phyloP scores from a whole-genome alignment of 345 rosid species.

The Abelmoschus esculentus region DNA sequence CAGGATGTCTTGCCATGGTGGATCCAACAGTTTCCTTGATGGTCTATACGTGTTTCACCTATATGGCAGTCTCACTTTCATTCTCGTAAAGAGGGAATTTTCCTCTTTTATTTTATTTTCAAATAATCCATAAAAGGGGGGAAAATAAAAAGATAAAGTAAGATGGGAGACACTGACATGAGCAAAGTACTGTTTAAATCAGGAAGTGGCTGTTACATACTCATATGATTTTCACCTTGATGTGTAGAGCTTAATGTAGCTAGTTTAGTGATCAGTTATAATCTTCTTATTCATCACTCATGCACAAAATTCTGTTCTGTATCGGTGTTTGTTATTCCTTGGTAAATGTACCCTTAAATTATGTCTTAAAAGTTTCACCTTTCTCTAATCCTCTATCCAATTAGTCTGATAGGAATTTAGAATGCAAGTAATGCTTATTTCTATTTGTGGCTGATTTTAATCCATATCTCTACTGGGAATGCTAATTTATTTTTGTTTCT shows the following conservation, averaged over 20 bases:
- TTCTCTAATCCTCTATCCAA: background rate
- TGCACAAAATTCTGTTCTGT: background rate
- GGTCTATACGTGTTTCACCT: background rate
- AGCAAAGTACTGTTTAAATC: background rate
- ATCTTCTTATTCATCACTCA: constrained; percentile 1
- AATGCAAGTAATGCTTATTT: background rate
- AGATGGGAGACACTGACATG: background rate
- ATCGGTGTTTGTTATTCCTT: background rate
- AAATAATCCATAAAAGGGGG: background rate
- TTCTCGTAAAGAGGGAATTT: background rate
- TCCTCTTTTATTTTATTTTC: background rate
- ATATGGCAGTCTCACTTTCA: background rate
- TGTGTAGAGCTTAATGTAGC: background rate
- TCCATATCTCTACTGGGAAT: background rate
- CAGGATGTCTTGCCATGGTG: background rate
- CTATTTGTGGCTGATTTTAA: background rate
- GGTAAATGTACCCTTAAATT: background rate
- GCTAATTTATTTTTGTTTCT: background rate
- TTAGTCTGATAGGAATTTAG: background rate
- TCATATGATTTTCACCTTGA: background rate
- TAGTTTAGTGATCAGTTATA: background rate
- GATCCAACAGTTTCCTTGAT: background rate
- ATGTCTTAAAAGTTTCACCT: background rate
- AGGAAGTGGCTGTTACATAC: background rate
- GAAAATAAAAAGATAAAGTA: background rate